Percentiles rank a stretch among this genome's conserved stretches.
Conservation (phyloP, 2,329 filamentous ascomycete species). For the Rutstroemia sp. region DNA sequence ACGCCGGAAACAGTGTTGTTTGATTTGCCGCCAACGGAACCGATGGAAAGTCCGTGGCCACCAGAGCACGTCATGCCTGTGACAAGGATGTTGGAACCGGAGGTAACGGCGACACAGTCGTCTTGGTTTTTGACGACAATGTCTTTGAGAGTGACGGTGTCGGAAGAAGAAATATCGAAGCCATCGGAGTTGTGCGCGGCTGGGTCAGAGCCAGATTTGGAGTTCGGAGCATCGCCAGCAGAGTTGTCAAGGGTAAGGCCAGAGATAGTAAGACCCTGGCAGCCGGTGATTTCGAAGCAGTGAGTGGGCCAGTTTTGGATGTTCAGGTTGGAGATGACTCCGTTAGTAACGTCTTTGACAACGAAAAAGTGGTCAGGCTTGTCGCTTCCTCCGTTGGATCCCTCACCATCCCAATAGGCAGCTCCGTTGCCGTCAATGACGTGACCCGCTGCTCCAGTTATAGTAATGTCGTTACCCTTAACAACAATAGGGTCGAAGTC, state of each 20-base stretch:
- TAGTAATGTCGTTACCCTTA: constrained; percentile 18
- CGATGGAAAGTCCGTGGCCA: constrained; percentile 45
- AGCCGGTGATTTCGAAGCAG: constrained; percentile 39
- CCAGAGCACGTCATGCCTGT: constrained; percentile 23
- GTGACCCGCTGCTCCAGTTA: constrained; percentile 20
- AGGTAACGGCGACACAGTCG: constrained; percentile 53
- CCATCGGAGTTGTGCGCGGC: constrained; percentile 47
- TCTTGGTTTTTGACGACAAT: constrained; percentile 50
- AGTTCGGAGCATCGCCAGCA: constrained; percentile 37
- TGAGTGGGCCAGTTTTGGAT: constrained; percentile 50
- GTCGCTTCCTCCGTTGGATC: constrained; percentile 48
- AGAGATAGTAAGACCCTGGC: constrained; percentile 37
- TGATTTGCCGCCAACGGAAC: constrained; percentile 46
- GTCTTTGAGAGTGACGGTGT: constrained; percentile 41
- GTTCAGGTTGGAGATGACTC: constrained; percentile 41
- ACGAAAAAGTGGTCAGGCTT: constrained; percentile 59
- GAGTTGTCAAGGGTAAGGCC: constrained; percentile 50
- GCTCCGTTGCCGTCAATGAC: constrained; percentile 43
- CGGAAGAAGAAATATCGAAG: constrained; percentile 42
- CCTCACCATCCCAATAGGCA: constrained; percentile 51
- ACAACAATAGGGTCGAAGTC: constrained; percentile 49
- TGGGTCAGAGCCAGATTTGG: constrained; percentile 1
- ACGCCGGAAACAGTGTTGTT: constrained; percentile 48
- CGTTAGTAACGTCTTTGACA: constrained; percentile 41
- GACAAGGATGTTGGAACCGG: constrained; percentile 34